Evolutionary conservation across 768 basidiomycete species (phyloP).

Genomic region (Mycena galericulata): DNA sequence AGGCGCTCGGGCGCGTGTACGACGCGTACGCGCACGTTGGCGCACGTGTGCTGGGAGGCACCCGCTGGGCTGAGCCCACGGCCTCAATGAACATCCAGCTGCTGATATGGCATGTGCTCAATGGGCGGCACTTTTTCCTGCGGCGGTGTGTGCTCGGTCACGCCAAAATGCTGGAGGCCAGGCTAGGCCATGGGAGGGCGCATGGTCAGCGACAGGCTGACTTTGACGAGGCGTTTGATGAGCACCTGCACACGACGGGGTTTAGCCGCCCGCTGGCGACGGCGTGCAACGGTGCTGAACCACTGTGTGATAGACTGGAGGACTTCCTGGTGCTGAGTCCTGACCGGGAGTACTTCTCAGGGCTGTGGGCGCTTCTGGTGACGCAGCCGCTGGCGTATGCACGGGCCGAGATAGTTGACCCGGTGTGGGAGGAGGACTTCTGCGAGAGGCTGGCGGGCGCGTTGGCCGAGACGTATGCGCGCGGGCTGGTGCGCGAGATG

Average conservation of each 20-base stretch:
- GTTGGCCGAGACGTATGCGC: constrained; percentile 16
- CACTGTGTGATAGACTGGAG: background rate
- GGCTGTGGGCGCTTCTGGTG: constrained; percentile 9
- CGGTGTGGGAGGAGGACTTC: constrained; percentile 14
- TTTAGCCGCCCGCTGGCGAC: constrained; percentile 14
- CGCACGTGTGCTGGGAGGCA: background rate
- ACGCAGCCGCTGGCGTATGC: constrained; percentile 15
- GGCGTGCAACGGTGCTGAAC: constrained; percentile 18
- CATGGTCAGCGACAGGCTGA: constrained; percentile 21
- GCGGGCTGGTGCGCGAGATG: constrained; percentile 16
- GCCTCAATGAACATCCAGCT: constrained; percentile 2
- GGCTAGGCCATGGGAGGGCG: background rate
- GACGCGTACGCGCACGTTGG: constrained; percentile 20
- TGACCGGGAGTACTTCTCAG: constrained; percentile 5
- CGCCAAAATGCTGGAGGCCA: constrained; percentile 8
- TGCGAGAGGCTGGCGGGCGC: constrained; percentile 3
- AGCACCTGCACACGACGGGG: constrained; percentile 21
- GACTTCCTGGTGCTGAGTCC: constrained; percentile 5
- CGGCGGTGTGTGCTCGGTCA: constrained; percentile 19
- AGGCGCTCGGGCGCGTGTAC: constrained; percentile 21
- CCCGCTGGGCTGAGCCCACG: constrained; percentile 19
- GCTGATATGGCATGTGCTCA: constrained; percentile 11
- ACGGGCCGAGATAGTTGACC: constrained; percentile 7
- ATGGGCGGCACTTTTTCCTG: constrained; percentile 21
- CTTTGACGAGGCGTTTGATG: constrained; percentile 25